Evolutionary conservation across 768 basidiomycete species (phyloP).

Genomic region (Tephrocybe sp.): DNA sequence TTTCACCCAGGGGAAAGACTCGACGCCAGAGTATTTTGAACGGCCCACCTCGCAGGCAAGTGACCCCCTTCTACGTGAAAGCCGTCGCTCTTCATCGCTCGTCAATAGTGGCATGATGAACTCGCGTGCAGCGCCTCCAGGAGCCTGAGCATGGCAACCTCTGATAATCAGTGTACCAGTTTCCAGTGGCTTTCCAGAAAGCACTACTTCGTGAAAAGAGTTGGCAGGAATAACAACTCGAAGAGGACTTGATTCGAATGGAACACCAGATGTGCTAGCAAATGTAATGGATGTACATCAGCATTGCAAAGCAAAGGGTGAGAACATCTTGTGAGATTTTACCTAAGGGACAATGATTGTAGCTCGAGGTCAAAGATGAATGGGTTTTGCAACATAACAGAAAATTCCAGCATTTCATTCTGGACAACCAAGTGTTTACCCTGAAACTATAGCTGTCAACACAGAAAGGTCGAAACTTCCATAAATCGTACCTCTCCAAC

Average conservation of each 20-base stretch:
- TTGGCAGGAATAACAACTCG: constrained; percentile 70
- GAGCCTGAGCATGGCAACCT: constrained; percentile 77
- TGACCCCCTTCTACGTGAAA: constrained; percentile 54
- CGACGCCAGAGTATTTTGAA: constrained; percentile 72
- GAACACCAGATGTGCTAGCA: constrained; percentile 75
- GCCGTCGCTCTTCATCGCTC: constrained; percentile 64
- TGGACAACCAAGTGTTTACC: constrained; percentile 70
- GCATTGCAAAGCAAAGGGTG: not conserved
- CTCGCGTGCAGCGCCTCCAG: constrained; percentile 66
- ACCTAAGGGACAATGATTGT: constrained; percentile 81
- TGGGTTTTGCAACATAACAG: constrained; percentile 85
- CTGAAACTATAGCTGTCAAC: constrained; percentile 26
- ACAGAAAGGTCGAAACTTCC: not conserved
- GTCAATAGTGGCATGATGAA: constrained; percentile 75
- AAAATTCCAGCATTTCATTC: constrained; percentile 79
- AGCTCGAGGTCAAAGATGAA: constrained; percentile 91
- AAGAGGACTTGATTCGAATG: constrained; percentile 64
- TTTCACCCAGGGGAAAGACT: constrained; percentile 63
- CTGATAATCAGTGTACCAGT: constrained; percentile 69
- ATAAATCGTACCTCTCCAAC: constrained; percentile 50
- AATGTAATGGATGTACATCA: constrained; percentile 6
- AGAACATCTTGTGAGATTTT: constrained; percentile 8
- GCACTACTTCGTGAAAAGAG: constrained; percentile 67
- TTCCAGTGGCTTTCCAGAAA: constrained; percentile 63
- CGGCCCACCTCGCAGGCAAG: constrained; percentile 65